A percentile compares a stretch with the other conserved stretches of the same genome.
Evolutionary conservation across 2,329 filamentous ascomycete genomes (phyloP).

Genomic region (Furcasterigmium sp.): DNA sequence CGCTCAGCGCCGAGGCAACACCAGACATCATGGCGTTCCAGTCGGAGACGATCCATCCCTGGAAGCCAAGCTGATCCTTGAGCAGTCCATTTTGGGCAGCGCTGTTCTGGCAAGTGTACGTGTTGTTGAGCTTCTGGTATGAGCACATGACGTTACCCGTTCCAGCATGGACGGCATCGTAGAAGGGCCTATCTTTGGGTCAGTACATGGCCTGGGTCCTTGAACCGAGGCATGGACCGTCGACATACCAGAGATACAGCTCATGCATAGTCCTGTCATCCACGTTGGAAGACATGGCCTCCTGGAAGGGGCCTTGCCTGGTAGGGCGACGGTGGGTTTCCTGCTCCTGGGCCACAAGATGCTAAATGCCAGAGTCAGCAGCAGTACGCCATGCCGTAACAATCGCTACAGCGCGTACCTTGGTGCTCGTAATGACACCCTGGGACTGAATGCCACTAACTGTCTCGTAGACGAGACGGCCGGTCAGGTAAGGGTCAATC

Average conservation of each 20-base stretch:
- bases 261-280: constrained; percentile 65
- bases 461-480: too few relatives aligned
- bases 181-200: too few relatives aligned
- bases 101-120: constrained; percentile 62
- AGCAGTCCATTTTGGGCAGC: constrained; percentile 55
- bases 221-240: too few relatives aligned
- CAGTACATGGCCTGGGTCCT: too few relatives aligned
- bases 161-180: constrained; percentile 61
- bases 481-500: constrained; percentile 67
- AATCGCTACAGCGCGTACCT: too few relatives aligned
- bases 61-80: constrained; percentile 74
- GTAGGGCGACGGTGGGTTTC: constrained; percentile 56
- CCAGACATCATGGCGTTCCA: constrained; percentile 76
- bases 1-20: constrained; percentile 57
- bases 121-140: constrained; percentile 67
- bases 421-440: constrained; percentile 61
- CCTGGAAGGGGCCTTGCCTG: too few relatives aligned
- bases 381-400: too few relatives aligned
- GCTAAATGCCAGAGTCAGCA: too few relatives aligned
- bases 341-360: too few relatives aligned
- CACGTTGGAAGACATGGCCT: constrained; percentile 51
- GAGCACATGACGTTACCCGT: constrained; percentile 67
- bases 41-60: constrained; percentile 53
- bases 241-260: constrained; percentile 59
- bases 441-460: constrained; percentile 33